Evolutionary conservation across 73 alveolate genomes (phyloP).

Genomic region (Paramecium biaurelia): DNA sequence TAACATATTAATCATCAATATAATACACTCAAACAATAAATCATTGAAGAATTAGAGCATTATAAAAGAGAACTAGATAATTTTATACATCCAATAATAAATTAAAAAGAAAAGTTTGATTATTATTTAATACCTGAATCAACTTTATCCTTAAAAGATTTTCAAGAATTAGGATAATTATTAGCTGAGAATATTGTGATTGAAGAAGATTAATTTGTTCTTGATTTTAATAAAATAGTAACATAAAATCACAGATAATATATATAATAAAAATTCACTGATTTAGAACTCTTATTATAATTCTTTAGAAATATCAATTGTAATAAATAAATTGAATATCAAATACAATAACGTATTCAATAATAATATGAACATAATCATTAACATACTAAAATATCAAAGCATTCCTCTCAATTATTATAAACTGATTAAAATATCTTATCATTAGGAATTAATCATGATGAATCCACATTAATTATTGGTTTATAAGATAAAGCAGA

Average conservation of each 20-base stretch:
- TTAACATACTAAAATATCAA: background rate
- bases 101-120: constrained; percentile 3
- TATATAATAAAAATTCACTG: background rate
- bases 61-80: background rate
- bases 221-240: background rate
- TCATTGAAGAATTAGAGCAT: background rate
- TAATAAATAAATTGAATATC: background rate
- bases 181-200: background rate
- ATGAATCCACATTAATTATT: background rate
- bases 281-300: background rate
- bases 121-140: background rate
- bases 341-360: background rate
- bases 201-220: background rate
- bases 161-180: background rate
- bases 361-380: background rate
- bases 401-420: background rate
- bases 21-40: background rate
- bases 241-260: background rate
- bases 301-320: background rate
- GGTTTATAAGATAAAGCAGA: background rate
- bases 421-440: background rate
- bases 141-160: background rate
- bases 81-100: background rate
- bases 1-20: background rate
- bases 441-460: background rate